A percentile compares a stretch with the other conserved stretches of the same genome.
Evolutionary conservation across 202 grass and related monocot genomes (phyloP).

Genomic region (Zizania palustris): DNA sequence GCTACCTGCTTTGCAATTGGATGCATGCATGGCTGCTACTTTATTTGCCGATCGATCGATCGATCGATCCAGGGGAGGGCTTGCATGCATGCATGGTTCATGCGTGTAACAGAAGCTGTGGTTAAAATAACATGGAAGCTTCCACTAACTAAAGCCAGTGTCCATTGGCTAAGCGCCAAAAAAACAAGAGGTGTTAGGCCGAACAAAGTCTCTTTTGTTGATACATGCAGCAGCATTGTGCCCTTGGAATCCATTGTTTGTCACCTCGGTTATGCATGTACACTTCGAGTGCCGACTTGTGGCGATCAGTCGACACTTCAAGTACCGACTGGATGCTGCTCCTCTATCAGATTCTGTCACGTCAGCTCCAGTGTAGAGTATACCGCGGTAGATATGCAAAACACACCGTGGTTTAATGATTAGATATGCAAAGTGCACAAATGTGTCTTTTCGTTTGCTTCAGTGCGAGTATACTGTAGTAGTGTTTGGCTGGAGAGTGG

Average conservation of each 20-base stretch:
- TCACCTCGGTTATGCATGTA: conserved; percentile 33
- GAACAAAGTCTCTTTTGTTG: conserved; percentile 6
- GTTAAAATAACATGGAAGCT: conserved; percentile 40
- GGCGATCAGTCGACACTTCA: no score
- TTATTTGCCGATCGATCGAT: no score
- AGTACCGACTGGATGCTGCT: no score
- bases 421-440: conserved; percentile 6
- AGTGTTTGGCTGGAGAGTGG: conserved; percentile 13
- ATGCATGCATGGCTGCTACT: neutral
- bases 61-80: neutral
- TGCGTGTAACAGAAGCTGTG: no score
- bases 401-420: neutral
- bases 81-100: no score
- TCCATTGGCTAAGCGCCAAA: conserved; percentile 31
- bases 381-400: no score
- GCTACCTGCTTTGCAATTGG: conserved; percentile 30
- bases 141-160: conserved; percentile 5
- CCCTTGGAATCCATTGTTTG: neutral
- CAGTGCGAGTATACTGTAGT: neutral
- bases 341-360: no score
- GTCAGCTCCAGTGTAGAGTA: no score
- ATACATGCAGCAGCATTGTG: neutral
- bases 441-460: conserved; percentile 14
- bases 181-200: conserved; percentile 2
- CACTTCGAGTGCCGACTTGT: no score